These are phyloP conservation scores for Cercis canadensis DNA, from an alignment of 306 rosid genomes.

Conservation along the genomic window DNA sequence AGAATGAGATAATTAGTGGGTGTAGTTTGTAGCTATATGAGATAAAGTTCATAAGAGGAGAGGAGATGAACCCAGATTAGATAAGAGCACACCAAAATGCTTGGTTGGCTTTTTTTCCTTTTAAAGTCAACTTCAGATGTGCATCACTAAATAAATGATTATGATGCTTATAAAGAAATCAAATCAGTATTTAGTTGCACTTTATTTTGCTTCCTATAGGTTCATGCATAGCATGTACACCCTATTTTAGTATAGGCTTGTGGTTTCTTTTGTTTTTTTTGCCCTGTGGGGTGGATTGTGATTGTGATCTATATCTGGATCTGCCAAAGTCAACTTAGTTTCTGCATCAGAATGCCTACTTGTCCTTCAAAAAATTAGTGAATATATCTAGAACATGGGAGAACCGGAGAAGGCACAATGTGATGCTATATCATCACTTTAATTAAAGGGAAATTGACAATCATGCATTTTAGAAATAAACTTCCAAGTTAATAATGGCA, in stretches of 20 bases:
- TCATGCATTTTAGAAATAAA: conserved; percentile 3
- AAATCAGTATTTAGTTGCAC: conserved; percentile 26
- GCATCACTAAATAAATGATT: conserved; percentile 26
- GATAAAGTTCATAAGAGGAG: conserved; percentile 19
- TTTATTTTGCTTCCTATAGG: conserved; percentile 31
- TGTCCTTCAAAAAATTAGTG: conserved; percentile 10
- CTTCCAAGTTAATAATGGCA: conserved; percentile 20
- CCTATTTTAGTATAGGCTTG: conserved; percentile 7
- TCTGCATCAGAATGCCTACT: conserved; percentile 29
- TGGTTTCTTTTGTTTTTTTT: conserved; percentile 3
- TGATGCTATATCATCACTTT: no score
- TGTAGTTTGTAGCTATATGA: not conserved
- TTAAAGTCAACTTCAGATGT: conserved; percentile 45
- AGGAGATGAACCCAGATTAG: not conserved
- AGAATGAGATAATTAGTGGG: conserved; percentile 34
- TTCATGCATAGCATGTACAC: conserved; percentile 44
- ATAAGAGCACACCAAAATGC: conserved; percentile 30
- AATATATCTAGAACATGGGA: no score
- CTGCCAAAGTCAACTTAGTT: conserved; percentile 46
- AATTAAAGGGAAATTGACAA: conserved; percentile 26
- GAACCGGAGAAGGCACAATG: not conserved
- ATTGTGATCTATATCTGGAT: conserved; percentile 45
- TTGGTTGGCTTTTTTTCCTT: conserved; percentile 27
- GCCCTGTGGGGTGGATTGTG: conserved; percentile 6
- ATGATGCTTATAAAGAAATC: conserved; percentile 34